These are phyloP conservation scores for Lecanoromycetidae sp. DNA, from an alignment of 2,329 filamentous ascomycete genomes.

Conservation along the genomic window DNA sequence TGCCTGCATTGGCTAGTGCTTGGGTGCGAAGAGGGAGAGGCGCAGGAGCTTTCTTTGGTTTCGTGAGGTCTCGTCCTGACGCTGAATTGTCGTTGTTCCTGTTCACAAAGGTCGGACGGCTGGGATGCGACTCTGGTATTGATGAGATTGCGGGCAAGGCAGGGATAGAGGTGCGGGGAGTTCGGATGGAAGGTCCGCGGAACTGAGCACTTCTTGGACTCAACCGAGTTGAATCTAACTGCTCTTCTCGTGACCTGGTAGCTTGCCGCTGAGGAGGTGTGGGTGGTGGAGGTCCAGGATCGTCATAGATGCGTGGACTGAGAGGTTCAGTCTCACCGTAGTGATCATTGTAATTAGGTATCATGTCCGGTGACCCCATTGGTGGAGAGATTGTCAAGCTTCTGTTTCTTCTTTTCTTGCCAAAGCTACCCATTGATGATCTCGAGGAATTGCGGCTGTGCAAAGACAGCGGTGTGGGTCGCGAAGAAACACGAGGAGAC, in stretches of 20 bases:
- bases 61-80: slow-evolving; percentile 2
- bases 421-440: slow-evolving; percentile 28
- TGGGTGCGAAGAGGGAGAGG: slow-evolving; percentile 17
- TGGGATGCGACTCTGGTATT: slow-evolving; percentile 4
- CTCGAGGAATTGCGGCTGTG: slow-evolving; percentile 28
- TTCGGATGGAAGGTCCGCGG: slow-evolving; percentile 6
- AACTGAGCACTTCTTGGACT: slow-evolving; percentile 14
- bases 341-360: slow-evolving; percentile 30
- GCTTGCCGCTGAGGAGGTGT: slow-evolving; percentile 28
- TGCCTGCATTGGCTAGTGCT: not conserved
- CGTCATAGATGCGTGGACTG: slow-evolving; percentile 44
- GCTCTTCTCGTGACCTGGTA: slow-evolving; percentile 1
- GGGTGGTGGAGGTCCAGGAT: slow-evolving; percentile 43
- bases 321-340: slow-evolving; percentile 43
- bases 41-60: slow-evolving; percentile 13
- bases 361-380: slow-evolving; percentile 35
- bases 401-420: slow-evolving; percentile 38
- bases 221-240: slow-evolving; percentile 8
- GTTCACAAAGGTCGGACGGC: not conserved
- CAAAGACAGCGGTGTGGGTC: slow-evolving; percentile 28
- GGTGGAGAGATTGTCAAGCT: slow-evolving; percentile 48
- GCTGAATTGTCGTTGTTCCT: slow-evolving; percentile 5
- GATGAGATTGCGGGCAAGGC: slow-evolving; percentile 13
- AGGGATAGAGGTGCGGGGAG: slow-evolving; percentile 12
- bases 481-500: slow-evolving; percentile 27